These are phyloP conservation scores for Pythium pyrilobum DNA, from an alignment of 352 stramenopile genomes.

Conservation along the genomic window DNA sequence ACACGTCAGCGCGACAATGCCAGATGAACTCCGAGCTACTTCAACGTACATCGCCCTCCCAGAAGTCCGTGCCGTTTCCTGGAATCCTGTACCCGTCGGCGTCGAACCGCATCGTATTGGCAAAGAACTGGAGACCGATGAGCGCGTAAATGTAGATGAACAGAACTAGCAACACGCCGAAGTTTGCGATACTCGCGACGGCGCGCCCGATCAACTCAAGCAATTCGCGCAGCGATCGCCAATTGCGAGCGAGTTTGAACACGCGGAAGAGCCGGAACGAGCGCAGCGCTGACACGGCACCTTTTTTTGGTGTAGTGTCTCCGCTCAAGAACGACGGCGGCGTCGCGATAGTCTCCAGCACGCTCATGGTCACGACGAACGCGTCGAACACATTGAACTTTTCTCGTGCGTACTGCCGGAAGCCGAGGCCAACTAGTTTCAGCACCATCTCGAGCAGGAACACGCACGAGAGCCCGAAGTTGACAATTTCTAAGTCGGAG, in stretches of 20 bases:
- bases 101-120: conserved; percentile 93
- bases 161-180: conserved; percentile 91
- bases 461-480: conserved; percentile 71
- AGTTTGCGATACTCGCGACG: conserved; percentile 92
- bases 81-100: conserved; percentile 52
- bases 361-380: conserved; percentile 75
- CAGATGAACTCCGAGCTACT: background rate
- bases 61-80: conserved; percentile 47
- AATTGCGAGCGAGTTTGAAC: conserved; percentile 93
- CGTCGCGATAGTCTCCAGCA: conserved; percentile 62
- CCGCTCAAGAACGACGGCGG: conserved; percentile 67
- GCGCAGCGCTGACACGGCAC: conserved; percentile 75
- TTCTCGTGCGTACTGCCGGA: conserved; percentile 65
- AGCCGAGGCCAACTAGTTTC: conserved; percentile 82
- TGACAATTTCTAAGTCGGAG: conserved; percentile 64
- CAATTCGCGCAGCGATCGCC: conserved; percentile 89
- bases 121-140: conserved; percentile 91
- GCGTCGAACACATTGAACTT: conserved; percentile 84
- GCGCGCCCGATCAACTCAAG: conserved; percentile 87
- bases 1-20: background rate
- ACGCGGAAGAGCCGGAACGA: conserved; percentile 90
- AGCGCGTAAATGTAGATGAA: conserved; percentile 96
- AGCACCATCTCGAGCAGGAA: conserved; percentile 76
- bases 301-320: conserved; percentile 43
- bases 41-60: conserved; percentile 39